Base-by-base conservation (phyloP, 495 filamentous ascomycete species). In the Hyaloscypha variabilis region DNA sequence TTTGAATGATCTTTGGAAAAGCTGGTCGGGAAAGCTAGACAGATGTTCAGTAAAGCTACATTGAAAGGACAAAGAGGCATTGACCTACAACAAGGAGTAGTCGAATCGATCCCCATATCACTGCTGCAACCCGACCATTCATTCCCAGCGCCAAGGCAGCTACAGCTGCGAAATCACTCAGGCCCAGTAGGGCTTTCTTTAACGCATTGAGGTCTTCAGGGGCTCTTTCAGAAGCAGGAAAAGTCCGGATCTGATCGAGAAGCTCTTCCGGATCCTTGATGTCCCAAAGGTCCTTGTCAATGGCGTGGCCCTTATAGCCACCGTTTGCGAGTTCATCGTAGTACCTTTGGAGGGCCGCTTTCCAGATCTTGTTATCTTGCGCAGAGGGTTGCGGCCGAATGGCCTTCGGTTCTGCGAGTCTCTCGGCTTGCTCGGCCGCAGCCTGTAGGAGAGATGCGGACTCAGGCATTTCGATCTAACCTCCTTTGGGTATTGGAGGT, bases 101-200 rank as follows among this genome's bases (percentile, higher is more conserved):
- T 56, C 53, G 53, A 29, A 56, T 56, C 13, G 53, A 56, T n/a
- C 53, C 53, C 53, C 53, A 56, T 26, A 56, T 56, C 25, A 56
- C 53, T 25, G 53, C 53, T 25, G 53, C 53, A 29, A 56, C 53
- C 21, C 53, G 53, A 29, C 53, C 53, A 26, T 56, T 56, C 53
- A 56, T 56, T 56, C 53, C 53, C 19, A 56, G 25, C 25, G 53
- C 53, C 53, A n/a, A 56, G n/a, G 53, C 53, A 29, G 53, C 25
- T 25, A 56, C 53, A 56, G 53, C 53, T 14, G 53, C 53, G 26
- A 56, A 56, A 56, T 56, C 53, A 56, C 53, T 56, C 25, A 56
- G 26, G 13, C 53, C 25, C 25, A 56, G 25, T n/a, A 56, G 53
- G 53, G 28, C 25, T 56, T 56, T 56, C 26, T 56, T 29, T 29